phyloP scores from a whole-genome alignment of 1,284 basidiomycete genomes.

The Cutaneotrichosporon cutaneum region DNA sequence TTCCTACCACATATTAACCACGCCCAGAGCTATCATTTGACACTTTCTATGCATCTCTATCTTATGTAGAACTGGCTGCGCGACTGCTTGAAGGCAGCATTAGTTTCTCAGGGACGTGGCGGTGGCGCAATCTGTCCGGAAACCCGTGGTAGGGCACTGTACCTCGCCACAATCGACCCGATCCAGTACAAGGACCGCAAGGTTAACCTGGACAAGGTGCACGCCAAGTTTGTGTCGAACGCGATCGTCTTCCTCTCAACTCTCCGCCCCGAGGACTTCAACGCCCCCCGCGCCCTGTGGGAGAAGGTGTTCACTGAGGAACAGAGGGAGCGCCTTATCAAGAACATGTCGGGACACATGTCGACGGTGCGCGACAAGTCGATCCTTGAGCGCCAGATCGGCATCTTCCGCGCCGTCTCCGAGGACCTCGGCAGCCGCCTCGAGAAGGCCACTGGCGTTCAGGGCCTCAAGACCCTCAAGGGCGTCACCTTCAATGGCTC shows the following conservation, averaged over 20 bases:
- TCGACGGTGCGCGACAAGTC: slow-evolving; percentile 63
- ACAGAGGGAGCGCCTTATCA: slow-evolving; percentile 66
- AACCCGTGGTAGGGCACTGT: no score
- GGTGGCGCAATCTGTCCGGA: no score
- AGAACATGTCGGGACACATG: slow-evolving; percentile 74
- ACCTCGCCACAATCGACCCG: slow-evolving; percentile 67
- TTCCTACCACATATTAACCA: no score
- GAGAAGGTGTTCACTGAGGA: slow-evolving; percentile 71
- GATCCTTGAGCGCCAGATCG: slow-evolving; percentile 69
- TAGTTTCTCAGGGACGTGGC: no score
- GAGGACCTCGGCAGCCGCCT: slow-evolving; percentile 70
- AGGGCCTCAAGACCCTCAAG: slow-evolving; percentile 51
- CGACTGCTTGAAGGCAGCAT: no score
- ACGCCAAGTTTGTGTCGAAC: slow-evolving; percentile 72
- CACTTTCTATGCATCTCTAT: no score
- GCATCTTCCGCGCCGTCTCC: slow-evolving; percentile 75
- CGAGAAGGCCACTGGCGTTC: slow-evolving; percentile 66
- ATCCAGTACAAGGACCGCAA: slow-evolving; percentile 39
- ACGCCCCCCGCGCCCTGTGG: slow-evolving; percentile 81
- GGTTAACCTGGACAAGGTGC: slow-evolving; percentile 53
- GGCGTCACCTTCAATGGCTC: slow-evolving; percentile 64
- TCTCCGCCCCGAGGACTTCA: slow-evolving; percentile 81
- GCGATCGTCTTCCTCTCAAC: slow-evolving; percentile 72
- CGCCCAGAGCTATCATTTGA: no score
- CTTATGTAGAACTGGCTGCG: no score